A percentile compares a stretch with the other conserved stretches of the same genome.
These are phyloP conservation scores for Erigeron canadensis DNA, from an alignment of 129 eudicot genomes.

Conservation along the genomic window DNA sequence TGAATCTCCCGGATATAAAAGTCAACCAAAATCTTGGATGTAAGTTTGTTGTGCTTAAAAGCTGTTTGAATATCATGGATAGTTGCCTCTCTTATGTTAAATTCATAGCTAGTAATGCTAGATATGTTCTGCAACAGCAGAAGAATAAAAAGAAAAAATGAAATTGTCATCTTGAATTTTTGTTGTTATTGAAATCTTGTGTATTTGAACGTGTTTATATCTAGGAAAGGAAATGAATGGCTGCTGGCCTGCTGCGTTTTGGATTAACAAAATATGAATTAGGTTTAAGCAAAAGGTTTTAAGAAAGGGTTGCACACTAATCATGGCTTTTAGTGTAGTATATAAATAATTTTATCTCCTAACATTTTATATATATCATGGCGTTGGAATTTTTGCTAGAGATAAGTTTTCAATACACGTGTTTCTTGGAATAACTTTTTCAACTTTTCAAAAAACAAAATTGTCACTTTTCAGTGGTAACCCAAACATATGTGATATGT, in stretches of 20 bases:
- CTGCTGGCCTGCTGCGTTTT: too few species aligned
- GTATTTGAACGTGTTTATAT: too few species aligned
- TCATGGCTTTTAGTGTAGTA: too few species aligned
- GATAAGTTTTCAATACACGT: neutral
- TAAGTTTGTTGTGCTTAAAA: constrained; percentile 49
- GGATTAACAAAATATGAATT: too few species aligned
- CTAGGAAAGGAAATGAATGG: too few species aligned
- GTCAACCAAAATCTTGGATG: constrained; percentile 48
- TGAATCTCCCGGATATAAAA: constrained; percentile 44
- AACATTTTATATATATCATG: too few species aligned
- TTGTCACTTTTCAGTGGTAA: too few species aligned
- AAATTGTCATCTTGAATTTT: neutral
- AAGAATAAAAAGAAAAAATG: neutral
- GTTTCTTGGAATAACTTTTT: neutral
- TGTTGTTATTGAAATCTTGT: neutral
- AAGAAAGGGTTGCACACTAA: too few species aligned
- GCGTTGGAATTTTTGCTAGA: neutral
- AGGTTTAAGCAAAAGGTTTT: too few species aligned
- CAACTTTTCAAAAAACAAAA: too few species aligned
- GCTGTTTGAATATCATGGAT: constrained; percentile 43
- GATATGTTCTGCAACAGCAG: constrained; percentile 8
- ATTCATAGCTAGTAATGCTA: constrained; percentile 14
- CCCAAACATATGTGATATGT: too few species aligned
- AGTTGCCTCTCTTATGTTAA: constrained; percentile 42
- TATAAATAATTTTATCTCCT: too few species aligned